Evolutionary conservation across 1,139 yeast species (phyloP).

Genomic region (Nakaseomyces uthaithaninus): DNA sequence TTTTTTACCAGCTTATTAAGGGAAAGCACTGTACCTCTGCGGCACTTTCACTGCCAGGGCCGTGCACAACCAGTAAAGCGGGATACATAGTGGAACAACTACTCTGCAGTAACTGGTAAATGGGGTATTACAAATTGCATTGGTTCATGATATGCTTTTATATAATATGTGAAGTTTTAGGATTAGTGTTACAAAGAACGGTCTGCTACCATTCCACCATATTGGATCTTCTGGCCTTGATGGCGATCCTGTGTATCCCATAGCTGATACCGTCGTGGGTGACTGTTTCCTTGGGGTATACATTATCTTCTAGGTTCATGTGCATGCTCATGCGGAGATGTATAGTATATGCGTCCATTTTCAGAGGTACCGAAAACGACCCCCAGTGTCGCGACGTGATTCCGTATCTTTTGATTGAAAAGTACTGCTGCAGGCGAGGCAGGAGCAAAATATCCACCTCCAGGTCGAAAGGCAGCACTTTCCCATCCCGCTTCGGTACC

Average conservation of each 20-base stretch:
- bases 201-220: constrained; percentile 8
- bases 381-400: constrained; percentile 70
- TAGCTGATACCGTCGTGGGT: constrained; percentile 30
- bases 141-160: too few relatives aligned
- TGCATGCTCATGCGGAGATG: constrained; percentile 10
- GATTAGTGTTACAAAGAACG: too few relatives aligned
- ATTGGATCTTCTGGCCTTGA: constrained; percentile 15
- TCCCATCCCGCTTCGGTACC: constrained; percentile 21
- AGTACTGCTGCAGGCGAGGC: constrained; percentile 57
- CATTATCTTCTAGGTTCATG: constrained; percentile 3
- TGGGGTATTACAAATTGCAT: too few relatives aligned
- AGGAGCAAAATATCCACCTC: constrained; percentile 62
- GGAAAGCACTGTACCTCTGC: too few relatives aligned
- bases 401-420: constrained; percentile 58
- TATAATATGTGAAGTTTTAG: too few relatives aligned
- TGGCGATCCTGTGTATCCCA: constrained; percentile 24
- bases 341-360: constrained; percentile 2
- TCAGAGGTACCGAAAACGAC: constrained; percentile 16
- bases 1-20: too few relatives aligned
- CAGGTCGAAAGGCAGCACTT: constrained; percentile 40
- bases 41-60: too few relatives aligned
- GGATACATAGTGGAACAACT: too few relatives aligned
- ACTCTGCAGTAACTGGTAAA: too few relatives aligned
- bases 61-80: too few relatives aligned
- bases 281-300: constrained; percentile 8